Base-by-base conservation (phyloP, 1,284 basidiomycete genomes). In the Ganoderma boninense region DNA sequence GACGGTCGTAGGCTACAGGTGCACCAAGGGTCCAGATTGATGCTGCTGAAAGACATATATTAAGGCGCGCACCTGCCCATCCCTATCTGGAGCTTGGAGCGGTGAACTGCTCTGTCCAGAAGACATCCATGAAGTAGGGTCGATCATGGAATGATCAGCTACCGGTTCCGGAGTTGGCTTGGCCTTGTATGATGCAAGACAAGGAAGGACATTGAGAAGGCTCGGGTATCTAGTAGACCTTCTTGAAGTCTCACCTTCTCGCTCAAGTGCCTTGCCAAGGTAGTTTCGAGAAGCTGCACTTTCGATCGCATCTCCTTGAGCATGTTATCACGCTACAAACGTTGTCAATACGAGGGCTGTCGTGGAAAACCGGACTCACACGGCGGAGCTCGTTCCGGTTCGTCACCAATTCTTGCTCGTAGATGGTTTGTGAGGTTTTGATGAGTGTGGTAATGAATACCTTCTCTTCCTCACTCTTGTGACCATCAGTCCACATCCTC, bases 341-440 rank as follows among this genome's bases (percentile, higher is more conserved):
- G 40, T 10, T 43, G 35, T 66, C 14, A 64, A 43, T 5, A 40
- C 35, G n/a, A 52, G 42, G 35, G 16, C 46, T 4, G 0, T 67
- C 43, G 57, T 18, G 10, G 11, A 35, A 38, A 67, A 16, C 75
- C 77, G 46, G 49, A 83, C 83, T 66, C 80, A 70, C 73, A 38
- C 73, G 78, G 69, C 81, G 77, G 4, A 84, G 73, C 57, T 84
- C 83, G 67, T 84, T 84, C 26, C 80, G 78, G 59, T 82, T 83
- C 20, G 79, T 76, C 10, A 82, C 76, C 11, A 84, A 68, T 64
- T 81, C 78, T 67, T 82, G 81, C 66, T 84, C 81, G 63, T 83
- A 78, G 11, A 79, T 77, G 2, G 79, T 68, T 66, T 81, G 79
- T 2, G 80, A 79, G 3, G 80, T 80, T 38, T 79, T 76, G 10